phyloP scores from a whole-genome alignment of 805 yeast genomes.

The Candida silvicultrix region DNA sequence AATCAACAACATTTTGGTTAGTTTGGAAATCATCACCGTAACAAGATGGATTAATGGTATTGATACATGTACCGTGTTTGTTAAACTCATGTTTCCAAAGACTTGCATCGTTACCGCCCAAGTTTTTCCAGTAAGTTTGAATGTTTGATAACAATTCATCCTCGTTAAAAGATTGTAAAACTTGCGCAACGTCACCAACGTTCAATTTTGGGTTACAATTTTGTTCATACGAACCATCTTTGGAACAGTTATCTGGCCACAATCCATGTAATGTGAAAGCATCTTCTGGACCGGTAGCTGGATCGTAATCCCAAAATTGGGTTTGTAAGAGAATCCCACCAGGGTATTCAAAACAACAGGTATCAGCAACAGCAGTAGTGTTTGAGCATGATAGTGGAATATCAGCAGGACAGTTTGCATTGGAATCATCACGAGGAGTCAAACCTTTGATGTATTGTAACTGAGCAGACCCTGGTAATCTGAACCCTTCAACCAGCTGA shows the following conservation, averaged over 20 bases:
- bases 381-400: conserved; percentile 59
- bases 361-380: conserved; percentile 43
- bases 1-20: conserved; percentile 54
- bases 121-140: conserved; percentile 66
- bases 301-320: conserved; percentile 89
- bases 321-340: conserved; percentile 82
- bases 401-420: conserved; percentile 43
- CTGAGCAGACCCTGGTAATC: not conserved
- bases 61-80: conserved; percentile 91
- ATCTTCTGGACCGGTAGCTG: conserved; percentile 65
- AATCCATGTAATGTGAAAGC: conserved; percentile 78
- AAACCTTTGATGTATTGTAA: not conserved
- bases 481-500: not conserved
- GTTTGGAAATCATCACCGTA: conserved; percentile 32
- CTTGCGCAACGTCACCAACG: conserved; percentile 41
- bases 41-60: conserved; percentile 69
- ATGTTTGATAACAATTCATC: conserved; percentile 49
- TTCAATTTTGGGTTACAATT: conserved; percentile 63
- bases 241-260: conserved; percentile 77
- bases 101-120: conserved; percentile 56
- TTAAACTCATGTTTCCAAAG: conserved; percentile 92
- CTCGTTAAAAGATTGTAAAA: conserved; percentile 41
- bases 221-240: conserved; percentile 69
- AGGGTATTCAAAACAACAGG: conserved; percentile 83
- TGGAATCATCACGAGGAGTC: not conserved